Percentiles rank a stretch among this genome's conserved stretches.
Evolutionary conservation across 495 filamentous ascomycete genomes (phyloP).

Genomic region (Penicillium atrosanguineum): DNA sequence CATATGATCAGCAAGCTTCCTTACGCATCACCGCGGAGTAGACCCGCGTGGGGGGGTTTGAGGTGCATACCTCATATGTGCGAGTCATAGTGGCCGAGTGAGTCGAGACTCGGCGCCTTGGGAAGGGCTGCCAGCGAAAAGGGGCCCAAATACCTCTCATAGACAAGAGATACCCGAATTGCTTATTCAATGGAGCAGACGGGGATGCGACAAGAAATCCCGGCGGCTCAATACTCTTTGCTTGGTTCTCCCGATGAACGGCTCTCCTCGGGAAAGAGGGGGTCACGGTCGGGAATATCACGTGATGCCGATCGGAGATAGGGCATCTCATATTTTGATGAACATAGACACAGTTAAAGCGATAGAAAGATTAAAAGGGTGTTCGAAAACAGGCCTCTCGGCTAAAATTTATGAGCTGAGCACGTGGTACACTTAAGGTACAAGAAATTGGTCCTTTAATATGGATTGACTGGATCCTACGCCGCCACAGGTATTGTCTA

Average conservation of each 20-base stretch:
- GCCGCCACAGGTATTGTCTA: conserved; percentile 8
- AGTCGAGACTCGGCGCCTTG: conserved; percentile 31
- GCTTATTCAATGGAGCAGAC: conserved; percentile 17
- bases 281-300: conserved; percentile 21
- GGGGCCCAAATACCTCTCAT: conserved; percentile 26
- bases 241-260: conserved; percentile 12
- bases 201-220: conserved; percentile 21
- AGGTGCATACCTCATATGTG: conserved; percentile 39
- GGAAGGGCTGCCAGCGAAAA: conserved; percentile 14
- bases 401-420: background rate
- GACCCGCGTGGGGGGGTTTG: background rate
- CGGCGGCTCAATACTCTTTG: conserved; percentile 15
- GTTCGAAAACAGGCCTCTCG: too few relatives aligned
- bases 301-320: conserved; percentile 9
- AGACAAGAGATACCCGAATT: conserved; percentile 18
- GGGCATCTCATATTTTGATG: background rate
- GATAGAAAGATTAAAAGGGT: background rate
- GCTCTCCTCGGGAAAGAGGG: conserved; percentile 29
- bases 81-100: conserved; percentile 38
- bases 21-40: background rate
- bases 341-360: background rate
- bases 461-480: conserved; percentile 1
- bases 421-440: background rate
- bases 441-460: background rate
- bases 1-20: background rate